Evolutionary conservation across 805 yeast genomes (phyloP).

Genomic region (Candida krabiensis): DNA sequence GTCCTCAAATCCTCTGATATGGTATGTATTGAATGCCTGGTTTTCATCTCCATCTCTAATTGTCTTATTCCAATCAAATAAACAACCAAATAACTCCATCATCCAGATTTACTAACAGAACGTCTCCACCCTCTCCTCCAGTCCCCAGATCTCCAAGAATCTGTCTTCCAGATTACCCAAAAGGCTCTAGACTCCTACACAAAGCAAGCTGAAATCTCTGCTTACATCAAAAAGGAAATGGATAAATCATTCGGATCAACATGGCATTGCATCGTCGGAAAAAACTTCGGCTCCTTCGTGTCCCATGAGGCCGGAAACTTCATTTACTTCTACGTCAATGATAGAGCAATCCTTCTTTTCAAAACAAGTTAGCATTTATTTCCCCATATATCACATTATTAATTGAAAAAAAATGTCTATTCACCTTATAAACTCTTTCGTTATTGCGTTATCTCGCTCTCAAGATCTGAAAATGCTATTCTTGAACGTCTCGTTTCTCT

Average conservation of each 20-base stretch:
- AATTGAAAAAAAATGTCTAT: no score
- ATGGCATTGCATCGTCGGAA: slow-evolving; percentile 84
- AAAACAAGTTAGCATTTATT: slow-evolving; percentile 54
- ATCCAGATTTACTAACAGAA: no score
- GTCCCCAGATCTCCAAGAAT: slow-evolving; percentile 52
- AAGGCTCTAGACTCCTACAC: slow-evolving; percentile 44
- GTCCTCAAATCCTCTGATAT: slow-evolving; percentile 2
- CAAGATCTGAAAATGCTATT: slow-evolving; percentile 20
- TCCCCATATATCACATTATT: neutral
- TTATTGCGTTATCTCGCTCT: no score
- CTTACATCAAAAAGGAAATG: slow-evolving; percentile 59
- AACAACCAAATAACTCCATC: no score
- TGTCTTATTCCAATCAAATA: neutral
- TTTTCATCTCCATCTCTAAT: no score
- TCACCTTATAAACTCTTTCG: no score
- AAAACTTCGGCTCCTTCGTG: slow-evolving; percentile 75
- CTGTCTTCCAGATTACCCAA: slow-evolving; percentile 46
- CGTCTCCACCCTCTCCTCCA: no score
- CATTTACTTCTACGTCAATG: slow-evolving; percentile 68
- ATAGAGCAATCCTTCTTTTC: slow-evolving; percentile 65
- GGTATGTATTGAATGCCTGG: no score
- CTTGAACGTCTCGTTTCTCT: slow-evolving; percentile 17
- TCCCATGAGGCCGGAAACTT: slow-evolving; percentile 75
- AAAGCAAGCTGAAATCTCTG: slow-evolving; percentile 64
- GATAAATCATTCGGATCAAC: slow-evolving; percentile 66